phyloP scores from a whole-genome alignment of 768 basidiomycete species.

The Lactarius indigo region DNA sequence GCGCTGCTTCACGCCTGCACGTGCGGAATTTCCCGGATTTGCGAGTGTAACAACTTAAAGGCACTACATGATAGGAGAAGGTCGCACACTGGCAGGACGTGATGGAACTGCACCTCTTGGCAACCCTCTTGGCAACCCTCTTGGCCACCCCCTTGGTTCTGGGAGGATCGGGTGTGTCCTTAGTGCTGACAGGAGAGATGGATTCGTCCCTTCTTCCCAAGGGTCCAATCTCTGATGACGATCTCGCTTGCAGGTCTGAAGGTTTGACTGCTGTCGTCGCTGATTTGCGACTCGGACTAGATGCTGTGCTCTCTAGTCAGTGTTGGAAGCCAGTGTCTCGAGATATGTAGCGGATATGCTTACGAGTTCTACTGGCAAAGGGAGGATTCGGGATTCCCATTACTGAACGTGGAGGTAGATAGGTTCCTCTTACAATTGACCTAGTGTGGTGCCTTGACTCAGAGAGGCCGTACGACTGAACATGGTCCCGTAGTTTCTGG shows the following conservation, averaged over 20 bases:
- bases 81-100: background rate
- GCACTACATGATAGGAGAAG: background rate
- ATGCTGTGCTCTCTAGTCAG: background rate
- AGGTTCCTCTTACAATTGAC: background rate
- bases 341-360: background rate
- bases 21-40: background rate
- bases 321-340: background rate
- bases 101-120: background rate
- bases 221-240: background rate
- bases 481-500: background rate
- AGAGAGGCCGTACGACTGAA: background rate
- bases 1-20: background rate
- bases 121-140: background rate
- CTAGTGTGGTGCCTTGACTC: background rate
- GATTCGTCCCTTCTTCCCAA: background rate
- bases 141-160: background rate
- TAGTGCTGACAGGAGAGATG: background rate
- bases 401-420: background rate
- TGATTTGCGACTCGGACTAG: background rate
- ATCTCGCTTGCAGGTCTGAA: background rate
- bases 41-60: background rate
- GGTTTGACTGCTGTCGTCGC: background rate
- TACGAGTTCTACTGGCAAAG: background rate
- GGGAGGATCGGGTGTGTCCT: background rate
- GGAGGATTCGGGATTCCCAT: background rate